Conservation (phyloP, 805 yeast species). For the Wickerhamomyces kurtzmanii region DNA sequence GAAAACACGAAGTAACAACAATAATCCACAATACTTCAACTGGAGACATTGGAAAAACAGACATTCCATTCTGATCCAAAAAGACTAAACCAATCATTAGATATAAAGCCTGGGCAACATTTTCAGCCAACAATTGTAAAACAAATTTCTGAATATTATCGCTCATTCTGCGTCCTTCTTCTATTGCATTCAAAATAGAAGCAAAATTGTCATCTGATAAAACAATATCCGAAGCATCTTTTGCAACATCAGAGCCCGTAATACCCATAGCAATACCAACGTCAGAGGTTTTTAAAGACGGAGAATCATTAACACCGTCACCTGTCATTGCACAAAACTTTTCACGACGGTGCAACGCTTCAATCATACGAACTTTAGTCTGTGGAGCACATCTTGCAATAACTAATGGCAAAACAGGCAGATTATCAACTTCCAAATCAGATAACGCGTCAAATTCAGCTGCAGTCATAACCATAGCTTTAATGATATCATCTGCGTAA, state of each 20-base stretch:
- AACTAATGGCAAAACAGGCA: constrained; percentile 64
- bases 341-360: constrained; percentile 56
- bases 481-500: constrained; percentile 44
- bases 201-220: constrained; percentile 73
- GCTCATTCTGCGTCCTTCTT: constrained; percentile 75
- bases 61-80: constrained; percentile 47
- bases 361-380: constrained; percentile 75
- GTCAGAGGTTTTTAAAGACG: constrained; percentile 66
- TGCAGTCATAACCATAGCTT: constrained; percentile 71
- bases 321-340: constrained; percentile 75
- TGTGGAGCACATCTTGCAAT: constrained; percentile 81
- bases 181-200: constrained; percentile 67
- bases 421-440: constrained; percentile 51
- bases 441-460: constrained; percentile 53
- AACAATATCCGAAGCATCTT: constrained; percentile 72
- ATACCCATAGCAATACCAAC: constrained; percentile 82
- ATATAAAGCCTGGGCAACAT: constrained; percentile 61
- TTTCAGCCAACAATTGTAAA: constrained; percentile 61
- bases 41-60: constrained; percentile 78
- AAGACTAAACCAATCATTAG: constrained; percentile 68
- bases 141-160: constrained; percentile 73
- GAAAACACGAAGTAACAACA: constrained; percentile 72
- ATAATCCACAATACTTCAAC: constrained; percentile 76
- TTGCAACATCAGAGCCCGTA: constrained; percentile 79
- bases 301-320: constrained; percentile 79